phyloP scores from a whole-genome alignment of 2,329 filamentous ascomycete species.

The Pestalotiopsis sp. region DNA sequence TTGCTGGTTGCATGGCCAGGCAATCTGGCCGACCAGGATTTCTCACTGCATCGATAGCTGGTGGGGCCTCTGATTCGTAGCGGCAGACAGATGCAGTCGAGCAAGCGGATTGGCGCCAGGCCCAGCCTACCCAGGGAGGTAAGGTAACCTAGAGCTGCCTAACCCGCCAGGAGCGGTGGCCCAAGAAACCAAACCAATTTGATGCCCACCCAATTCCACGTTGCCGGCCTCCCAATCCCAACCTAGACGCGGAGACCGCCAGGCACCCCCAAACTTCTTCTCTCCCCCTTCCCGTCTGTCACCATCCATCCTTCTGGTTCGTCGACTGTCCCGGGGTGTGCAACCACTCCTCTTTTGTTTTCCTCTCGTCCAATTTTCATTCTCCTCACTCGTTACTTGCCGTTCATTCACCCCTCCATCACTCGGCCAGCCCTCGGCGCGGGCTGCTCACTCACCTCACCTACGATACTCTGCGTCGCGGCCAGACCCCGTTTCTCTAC shows the following conservation, averaged over 20 bases:
- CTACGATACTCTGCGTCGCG: neutral
- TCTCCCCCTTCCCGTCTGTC: constrained; percentile 5
- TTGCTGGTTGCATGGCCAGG: neutral
- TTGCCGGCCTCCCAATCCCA: neutral
- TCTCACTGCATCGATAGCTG: neutral
- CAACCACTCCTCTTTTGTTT: constrained; percentile 3
- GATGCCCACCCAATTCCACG: neutral
- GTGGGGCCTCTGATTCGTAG: neutral
- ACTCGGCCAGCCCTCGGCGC: neutral
- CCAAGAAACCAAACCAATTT: neutral
- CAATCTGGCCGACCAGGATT: neutral
- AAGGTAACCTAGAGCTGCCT: neutral
- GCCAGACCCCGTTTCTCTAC: neutral
- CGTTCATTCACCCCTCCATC: neutral
- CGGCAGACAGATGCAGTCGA: neutral
- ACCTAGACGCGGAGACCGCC: neutral
- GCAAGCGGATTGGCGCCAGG: neutral
- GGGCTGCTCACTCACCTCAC: neutral
- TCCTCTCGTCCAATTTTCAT: neutral
- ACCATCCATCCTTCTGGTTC: neutral
- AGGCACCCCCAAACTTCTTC: neutral
- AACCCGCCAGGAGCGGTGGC: neutral
- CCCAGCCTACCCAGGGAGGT: neutral
- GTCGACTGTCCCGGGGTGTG: constrained; percentile 1
- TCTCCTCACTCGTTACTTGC: constrained; percentile 7